phyloP scores from a whole-genome alignment of 2,329 filamentous ascomycete genomes.

The Penicillium thymicola region DNA sequence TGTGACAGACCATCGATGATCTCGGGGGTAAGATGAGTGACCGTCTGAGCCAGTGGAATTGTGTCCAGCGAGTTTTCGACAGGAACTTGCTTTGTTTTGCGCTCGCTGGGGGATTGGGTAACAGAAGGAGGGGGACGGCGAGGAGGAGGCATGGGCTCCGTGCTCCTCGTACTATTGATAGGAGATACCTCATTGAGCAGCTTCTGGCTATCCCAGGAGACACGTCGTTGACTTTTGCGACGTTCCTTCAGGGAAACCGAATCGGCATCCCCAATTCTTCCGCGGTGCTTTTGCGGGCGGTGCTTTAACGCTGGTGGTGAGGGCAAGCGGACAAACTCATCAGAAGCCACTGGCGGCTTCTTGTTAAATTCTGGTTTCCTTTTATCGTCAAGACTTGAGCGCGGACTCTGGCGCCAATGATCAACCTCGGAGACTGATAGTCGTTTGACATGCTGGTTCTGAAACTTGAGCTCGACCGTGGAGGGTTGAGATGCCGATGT shows the following conservation, averaged over 20 bases:
- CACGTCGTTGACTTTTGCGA: slow-evolving; percentile 32
- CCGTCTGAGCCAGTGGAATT: slow-evolving; percentile 28
- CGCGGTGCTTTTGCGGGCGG: slow-evolving; percentile 39
- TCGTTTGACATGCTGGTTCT: slow-evolving; percentile 40
- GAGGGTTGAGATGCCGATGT: slow-evolving; percentile 25
- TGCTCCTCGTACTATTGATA: slow-evolving; percentile 10
- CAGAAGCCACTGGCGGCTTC: slow-evolving; percentile 31
- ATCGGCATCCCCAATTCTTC: slow-evolving; percentile 26
- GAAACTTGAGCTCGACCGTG: slow-evolving; percentile 38
- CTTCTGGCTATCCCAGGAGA: slow-evolving; percentile 41
- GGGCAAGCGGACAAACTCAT: slow-evolving; percentile 29
- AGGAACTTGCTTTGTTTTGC: slow-evolving; percentile 14
- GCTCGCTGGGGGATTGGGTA: slow-evolving; percentile 19
- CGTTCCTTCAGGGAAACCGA: slow-evolving; percentile 16
- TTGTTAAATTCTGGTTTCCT: slow-evolving; percentile 30
- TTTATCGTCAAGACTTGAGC: slow-evolving; percentile 34
- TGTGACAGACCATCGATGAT: slow-evolving; percentile 38
- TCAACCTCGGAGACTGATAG: slow-evolving; percentile 40
- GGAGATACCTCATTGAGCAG: slow-evolving; percentile 28
- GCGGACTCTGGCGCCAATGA: slow-evolving; percentile 34
- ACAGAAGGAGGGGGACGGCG: slow-evolving; percentile 14
- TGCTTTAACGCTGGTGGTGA: slow-evolving; percentile 42
- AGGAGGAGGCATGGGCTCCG: background rate
- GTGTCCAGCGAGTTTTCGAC: slow-evolving; percentile 11
- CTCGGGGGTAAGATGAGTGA: slow-evolving; percentile 36